Evolutionary conservation across 2,329 filamentous ascomycete genomes (phyloP), one percentile per base, ranked within the genome.

Genomic region (Neofusicoccum parvum): DNA sequence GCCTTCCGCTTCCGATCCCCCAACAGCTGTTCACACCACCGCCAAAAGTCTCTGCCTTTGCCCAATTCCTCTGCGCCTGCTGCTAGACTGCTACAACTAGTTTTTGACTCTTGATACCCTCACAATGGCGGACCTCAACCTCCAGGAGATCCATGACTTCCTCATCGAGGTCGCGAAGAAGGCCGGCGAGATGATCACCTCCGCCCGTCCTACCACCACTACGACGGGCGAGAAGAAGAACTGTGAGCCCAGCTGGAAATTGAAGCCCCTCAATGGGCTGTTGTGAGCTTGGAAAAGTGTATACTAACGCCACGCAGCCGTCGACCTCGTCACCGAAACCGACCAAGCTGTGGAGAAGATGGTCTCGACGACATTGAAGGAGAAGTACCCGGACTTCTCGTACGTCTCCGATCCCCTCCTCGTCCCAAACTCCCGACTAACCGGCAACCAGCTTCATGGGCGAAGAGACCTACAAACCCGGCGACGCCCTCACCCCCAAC

Each of bases 381-480:
- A 78, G 9, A 81, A 80, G 69, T 88, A 86, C 71, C 86, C 86
- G 0, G 67, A 78, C 62, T 86, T 85, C 72, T 73, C 79, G 27
- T 32, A 5, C 6, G 27, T 32, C 27, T 2, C 27, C 27, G 5
- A 23, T 23, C 5, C 27, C 27, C 27, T 32, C 27, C 6, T 5
- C 27, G 27, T 7, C 5, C 27, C 27, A 32, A 32, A 5, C 27
- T 3, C 27, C 5, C 27, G 6, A 7, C 27, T 32, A 7, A 32
- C 5, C 1, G 5, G 27, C 27, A 32, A 5, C 27, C 27, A 32
- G 27, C 53, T 65, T 65, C 39, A 87, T 92, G 76, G 90, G 90
- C 74, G 90, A 92, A 74, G 91, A 94, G 79, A 92, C 90, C 2
- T 88, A 92, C 80, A 82, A 87, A 68, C 85, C 89, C 1, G 90